Evolutionary conservation across 352 stramenopile genomes (phyloP), one percentile per base, ranked within the genome.

Genomic region (Phytophthora capsici): DNA sequence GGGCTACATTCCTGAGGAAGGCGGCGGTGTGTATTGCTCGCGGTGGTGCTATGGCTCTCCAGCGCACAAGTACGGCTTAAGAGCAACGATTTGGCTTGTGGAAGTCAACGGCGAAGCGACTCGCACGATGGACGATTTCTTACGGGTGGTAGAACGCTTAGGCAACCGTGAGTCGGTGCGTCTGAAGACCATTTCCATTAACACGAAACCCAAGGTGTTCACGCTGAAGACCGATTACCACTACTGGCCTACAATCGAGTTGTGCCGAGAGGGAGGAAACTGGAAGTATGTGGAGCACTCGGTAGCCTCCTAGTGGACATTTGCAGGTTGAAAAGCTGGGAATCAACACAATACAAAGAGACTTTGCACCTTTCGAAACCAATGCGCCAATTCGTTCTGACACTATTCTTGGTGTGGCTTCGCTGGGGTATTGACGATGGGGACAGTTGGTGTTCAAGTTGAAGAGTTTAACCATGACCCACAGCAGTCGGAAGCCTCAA

Each of bases 181-280:
- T 2, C 77, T 98, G 45, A 96, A 96, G 71, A 97, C 88, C 5
- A 90, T 96, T 54, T 89, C 87, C 36, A 90, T 97, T 53, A 94
- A 97, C 55, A 94, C 84, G 2, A 96, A 96, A 56, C 82, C 84
- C 32, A 95, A 93, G 56, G 86, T 96, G 20, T 91, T 94, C 46
- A 96, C 89, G n/a, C 74, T 97, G 20, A 96, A 96, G 76, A 94
- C 83, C 5, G 90, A 97, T 66, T 96, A 96, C 58, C 82, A 95
- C 71, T 97, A 97, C 75, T 97, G 89, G 88, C 89, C 91, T 36
- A 96, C 91, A 4, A 71, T 93, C 30, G 87, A 97, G 72, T 73
- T 97, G 28, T 77, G 68, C 26, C 76, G 87, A 45, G 66, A 86
- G 19, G 72, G 67, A 38, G 86, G 62, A 59, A 82, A 93, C 50